Conservation (phyloP, 148 eudicot genomes). For the Linanthus parryae region DNA sequence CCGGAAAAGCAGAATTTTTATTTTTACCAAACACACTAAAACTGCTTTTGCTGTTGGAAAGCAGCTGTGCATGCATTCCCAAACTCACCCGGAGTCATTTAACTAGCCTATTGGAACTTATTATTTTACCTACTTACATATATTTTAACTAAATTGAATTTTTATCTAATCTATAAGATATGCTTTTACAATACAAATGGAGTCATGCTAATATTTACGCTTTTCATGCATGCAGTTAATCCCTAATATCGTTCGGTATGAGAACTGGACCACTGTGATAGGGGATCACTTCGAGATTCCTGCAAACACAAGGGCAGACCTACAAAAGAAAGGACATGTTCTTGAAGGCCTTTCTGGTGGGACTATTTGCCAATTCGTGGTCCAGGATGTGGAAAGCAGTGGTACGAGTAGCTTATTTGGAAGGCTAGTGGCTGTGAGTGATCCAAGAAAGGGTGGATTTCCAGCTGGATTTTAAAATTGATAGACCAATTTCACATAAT, state of each 20-base stretch:
- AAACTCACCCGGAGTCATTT: no score
- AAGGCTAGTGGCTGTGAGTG: slow-evolving; percentile 28
- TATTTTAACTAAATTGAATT: no score
- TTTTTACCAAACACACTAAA: no score
- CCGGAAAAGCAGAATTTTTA: no score
- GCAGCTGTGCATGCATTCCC: no score
- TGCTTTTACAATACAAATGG: no score
- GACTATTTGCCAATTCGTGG: slow-evolving; percentile 33
- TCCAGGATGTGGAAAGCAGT: slow-evolving; percentile 11
- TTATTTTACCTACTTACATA: no score
- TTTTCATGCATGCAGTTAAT: slow-evolving; percentile 22
- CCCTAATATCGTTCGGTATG: slow-evolving; percentile 33
- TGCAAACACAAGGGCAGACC: slow-evolving; percentile 14
- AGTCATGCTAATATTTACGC: no score
- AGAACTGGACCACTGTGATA: slow-evolving; percentile 36
- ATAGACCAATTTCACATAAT: no score
- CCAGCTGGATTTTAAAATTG: slow-evolving; percentile 39
- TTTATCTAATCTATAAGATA: no score
- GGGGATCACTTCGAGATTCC: slow-evolving; percentile 41
- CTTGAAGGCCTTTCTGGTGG: slow-evolving; percentile 27
- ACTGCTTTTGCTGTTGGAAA: no score
- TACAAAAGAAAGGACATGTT: slow-evolving; percentile 31
- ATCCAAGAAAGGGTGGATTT: slow-evolving; percentile 42
- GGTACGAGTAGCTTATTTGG: slow-evolving; percentile 6
- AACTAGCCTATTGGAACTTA: no score